These are phyloP conservation scores for Limonium bicolor DNA, from an alignment of 148 eudicot genomes.

Conservation along the genomic window DNA sequence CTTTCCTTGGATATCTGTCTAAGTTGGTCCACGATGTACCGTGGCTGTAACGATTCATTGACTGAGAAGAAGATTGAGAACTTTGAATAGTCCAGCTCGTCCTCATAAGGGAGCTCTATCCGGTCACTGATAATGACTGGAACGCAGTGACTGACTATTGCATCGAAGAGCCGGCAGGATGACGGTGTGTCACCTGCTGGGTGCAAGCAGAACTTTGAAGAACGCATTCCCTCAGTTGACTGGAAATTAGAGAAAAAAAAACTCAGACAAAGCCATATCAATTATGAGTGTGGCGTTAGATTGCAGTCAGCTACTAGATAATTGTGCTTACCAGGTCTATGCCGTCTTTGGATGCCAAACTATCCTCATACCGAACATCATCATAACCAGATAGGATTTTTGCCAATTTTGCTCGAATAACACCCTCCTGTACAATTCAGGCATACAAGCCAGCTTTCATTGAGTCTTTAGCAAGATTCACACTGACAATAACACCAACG, in stretches of 20 bases:
- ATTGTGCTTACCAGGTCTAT: constrained; percentile 41
- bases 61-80: constrained; percentile 67
- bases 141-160: constrained; percentile 80
- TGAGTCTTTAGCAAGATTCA: not conserved
- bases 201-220: constrained; percentile 78
- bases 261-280: too few relatives aligned
- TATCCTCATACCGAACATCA: constrained; percentile 62
- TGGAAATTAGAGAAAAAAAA: constrained; percentile 7
- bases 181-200: constrained; percentile 94
- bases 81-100: constrained; percentile 54
- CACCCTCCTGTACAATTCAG: constrained; percentile 54
- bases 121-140: constrained; percentile 78
- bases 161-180: constrained; percentile 85
- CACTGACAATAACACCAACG: not conserved
- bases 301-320: too few relatives aligned
- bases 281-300: too few relatives aligned
- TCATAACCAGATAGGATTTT: constrained; percentile 39
- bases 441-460: too few relatives aligned
- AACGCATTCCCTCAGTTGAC: constrained; percentile 69
- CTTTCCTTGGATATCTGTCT: constrained; percentile 40
- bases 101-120: constrained; percentile 82
- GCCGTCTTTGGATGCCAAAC: constrained; percentile 57
- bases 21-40: constrained; percentile 46
- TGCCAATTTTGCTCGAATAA: constrained; percentile 53
- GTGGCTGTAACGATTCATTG: constrained; percentile 42